phyloP scores from a whole-genome alignment of 148 eudicot genomes.

The Rhododendron molle region DNA sequence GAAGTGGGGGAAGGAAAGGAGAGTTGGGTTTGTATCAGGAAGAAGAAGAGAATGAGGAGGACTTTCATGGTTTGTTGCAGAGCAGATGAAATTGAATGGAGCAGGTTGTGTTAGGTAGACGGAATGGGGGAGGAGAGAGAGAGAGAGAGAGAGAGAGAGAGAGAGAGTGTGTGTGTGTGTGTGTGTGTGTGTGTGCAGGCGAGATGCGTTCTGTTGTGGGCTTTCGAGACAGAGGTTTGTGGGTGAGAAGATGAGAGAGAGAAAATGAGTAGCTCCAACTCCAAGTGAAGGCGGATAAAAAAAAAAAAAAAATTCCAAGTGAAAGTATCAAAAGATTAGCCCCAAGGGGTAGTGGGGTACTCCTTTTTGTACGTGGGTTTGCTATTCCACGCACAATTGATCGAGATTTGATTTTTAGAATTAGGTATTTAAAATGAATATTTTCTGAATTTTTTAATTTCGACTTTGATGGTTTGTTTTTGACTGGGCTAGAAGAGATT shows the following conservation, averaged over 20 bases:
- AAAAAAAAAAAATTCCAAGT: no score
- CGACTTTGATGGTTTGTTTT: accelerated
- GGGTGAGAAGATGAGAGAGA: background rate
- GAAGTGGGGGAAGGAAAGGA: background rate
- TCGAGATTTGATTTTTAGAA: no score
- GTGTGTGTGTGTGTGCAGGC: background rate
- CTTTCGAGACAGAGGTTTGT: background rate
- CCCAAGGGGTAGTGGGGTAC: no score
- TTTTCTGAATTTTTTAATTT: no score
- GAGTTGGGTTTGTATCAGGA: background rate
- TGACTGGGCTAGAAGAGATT: accelerated
- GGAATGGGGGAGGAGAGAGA: background rate
- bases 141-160: background rate
- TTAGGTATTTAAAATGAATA: no score
- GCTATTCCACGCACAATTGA: no score
- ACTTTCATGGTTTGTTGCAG: background rate
- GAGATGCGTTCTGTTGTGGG: background rate
- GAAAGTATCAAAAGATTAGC: no score
- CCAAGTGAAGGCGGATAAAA: no score
- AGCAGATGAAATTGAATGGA: background rate
- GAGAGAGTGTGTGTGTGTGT: background rate
- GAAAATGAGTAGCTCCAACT: no score
- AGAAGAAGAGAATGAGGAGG: background rate
- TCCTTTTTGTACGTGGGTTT: no score
- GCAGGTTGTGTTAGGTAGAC: background rate